Evolutionary conservation across 2,329 filamentous ascomycete genomes (phyloP).

Genomic region (Xylariaceae sp.): DNA sequence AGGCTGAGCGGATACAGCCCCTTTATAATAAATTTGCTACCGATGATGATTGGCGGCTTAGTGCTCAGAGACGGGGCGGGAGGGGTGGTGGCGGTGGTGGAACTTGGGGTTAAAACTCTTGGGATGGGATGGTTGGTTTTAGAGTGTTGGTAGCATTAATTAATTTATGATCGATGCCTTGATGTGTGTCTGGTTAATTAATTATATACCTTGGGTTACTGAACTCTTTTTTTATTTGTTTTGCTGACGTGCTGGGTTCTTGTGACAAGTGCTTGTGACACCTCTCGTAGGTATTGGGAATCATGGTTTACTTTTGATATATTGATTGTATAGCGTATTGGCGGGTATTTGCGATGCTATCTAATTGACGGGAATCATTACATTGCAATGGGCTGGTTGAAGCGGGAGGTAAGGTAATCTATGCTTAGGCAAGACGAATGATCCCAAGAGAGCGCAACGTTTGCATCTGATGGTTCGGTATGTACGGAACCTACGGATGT

Average conservation of each 20-base stretch:
- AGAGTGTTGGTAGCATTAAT: background rate
- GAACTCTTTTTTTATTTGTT: too few species aligned
- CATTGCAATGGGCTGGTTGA: background rate
- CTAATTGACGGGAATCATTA: background rate
- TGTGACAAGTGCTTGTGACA: too few species aligned
- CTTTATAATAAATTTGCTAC: conserved; percentile 88
- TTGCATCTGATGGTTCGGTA: background rate
- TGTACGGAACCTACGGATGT: background rate
- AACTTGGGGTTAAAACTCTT: conserved; percentile 72
- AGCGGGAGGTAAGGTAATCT: background rate
- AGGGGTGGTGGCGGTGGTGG: conserved; percentile 80
- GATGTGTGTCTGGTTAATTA: background rate
- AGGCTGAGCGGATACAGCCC: conserved; percentile 91
- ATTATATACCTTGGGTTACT: background rate
- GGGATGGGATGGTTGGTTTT: background rate
- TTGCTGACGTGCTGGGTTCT: too few species aligned
- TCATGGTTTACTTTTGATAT: too few species aligned
- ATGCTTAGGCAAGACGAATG: background rate
- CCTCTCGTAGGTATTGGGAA: too few species aligned
- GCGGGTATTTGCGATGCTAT: background rate
- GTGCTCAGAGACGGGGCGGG: conserved; percentile 79
- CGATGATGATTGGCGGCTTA: conserved; percentile 93
- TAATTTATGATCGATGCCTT: background rate
- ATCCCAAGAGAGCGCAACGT: background rate
- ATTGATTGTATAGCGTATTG: too few species aligned